Percentiles rank a stretch among this genome's conserved stretches.
Evolutionary conservation across 2,329 filamentous ascomycete genomes (phyloP).

Genomic region (Chaetomium olivaceum): DNA sequence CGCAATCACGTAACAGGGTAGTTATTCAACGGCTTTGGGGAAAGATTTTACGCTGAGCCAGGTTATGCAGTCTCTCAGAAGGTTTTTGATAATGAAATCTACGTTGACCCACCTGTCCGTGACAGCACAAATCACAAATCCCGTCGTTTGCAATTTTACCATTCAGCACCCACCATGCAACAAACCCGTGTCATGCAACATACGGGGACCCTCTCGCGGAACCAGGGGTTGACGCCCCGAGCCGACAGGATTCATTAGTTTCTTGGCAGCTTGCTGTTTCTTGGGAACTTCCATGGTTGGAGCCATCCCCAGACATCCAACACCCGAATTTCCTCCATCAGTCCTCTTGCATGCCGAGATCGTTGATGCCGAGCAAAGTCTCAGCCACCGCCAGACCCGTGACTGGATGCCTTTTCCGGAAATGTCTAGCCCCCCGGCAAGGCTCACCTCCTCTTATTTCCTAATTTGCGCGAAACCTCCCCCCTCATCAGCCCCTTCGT

Average conservation of each 20-base stretch:
- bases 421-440: background rate
- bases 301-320: background rate
- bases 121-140: background rate
- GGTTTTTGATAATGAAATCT: background rate
- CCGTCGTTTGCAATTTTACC: background rate
- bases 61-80: background rate
- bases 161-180: background rate
- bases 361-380: background rate
- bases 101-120: background rate
- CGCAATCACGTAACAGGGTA: too few species aligned
- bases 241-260: background rate
- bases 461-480: background rate
- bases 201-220: background rate
- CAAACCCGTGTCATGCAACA: slow-evolving; percentile 2
- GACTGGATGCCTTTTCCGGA: background rate
- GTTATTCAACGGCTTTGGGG: background rate
- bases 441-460: background rate
- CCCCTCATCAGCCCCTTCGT: background rate
- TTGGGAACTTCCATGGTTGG: background rate
- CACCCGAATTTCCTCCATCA: background rate
- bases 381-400: background rate
- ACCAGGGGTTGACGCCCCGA: background rate
- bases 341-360: background rate
- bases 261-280: background rate
- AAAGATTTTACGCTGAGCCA: background rate